Percentiles rank a stretch among this genome's conserved stretches.
These are phyloP conservation scores for Tubosaeta sp. DNA, from an alignment of 768 basidiomycete genomes.

Conservation along the genomic window DNA sequence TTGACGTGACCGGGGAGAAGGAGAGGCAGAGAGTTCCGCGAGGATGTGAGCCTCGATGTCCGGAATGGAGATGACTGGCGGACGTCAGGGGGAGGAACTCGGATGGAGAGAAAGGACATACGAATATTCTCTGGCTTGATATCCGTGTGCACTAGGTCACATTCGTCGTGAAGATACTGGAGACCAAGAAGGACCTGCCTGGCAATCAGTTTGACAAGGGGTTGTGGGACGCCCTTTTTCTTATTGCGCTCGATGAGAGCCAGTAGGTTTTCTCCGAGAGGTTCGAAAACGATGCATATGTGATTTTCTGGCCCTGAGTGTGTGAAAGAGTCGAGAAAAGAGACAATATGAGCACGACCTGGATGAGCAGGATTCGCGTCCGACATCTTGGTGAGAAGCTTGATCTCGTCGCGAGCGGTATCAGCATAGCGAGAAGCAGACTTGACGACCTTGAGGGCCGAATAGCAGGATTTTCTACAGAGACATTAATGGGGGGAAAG, in stretches of 20 bases:
- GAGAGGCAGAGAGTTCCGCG: conserved; percentile 61
- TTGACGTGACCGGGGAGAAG: conserved; percentile 71
- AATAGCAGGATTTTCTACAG: conserved; percentile 65
- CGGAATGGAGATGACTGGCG: conserved; percentile 76
- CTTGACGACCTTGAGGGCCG: conserved; percentile 93
- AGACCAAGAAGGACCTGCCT: conserved; percentile 85
- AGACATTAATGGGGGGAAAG: conserved; percentile 9
- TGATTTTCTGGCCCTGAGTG: conserved; percentile 75
- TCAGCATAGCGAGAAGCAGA: conserved; percentile 94
- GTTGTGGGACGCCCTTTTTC: conserved; percentile 76
- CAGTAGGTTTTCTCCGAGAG: conserved; percentile 74
- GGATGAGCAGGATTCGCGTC: conserved; percentile 70
- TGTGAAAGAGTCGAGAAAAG: conserved; percentile 86
- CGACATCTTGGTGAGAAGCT: conserved; percentile 74
- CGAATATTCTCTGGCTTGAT: conserved; percentile 96
- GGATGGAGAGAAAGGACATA: conserved; percentile 43
- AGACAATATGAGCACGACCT: conserved; percentile 78
- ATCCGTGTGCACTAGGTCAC: conserved; percentile 88
- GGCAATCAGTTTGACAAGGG: conserved; percentile 80
- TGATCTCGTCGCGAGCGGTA: conserved; percentile 95
- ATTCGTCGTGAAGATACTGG: conserved; percentile 90
- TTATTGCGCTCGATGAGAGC: conserved; percentile 73
- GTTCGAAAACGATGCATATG: conserved; percentile 90
- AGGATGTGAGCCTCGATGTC: conserved; percentile 72
- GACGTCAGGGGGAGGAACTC: conserved; percentile 9